Percentiles rank a stretch among this genome's conserved stretches.
Conservation (phyloP, 352 stramenopile species). For the Phytophthora melonis region DNA sequence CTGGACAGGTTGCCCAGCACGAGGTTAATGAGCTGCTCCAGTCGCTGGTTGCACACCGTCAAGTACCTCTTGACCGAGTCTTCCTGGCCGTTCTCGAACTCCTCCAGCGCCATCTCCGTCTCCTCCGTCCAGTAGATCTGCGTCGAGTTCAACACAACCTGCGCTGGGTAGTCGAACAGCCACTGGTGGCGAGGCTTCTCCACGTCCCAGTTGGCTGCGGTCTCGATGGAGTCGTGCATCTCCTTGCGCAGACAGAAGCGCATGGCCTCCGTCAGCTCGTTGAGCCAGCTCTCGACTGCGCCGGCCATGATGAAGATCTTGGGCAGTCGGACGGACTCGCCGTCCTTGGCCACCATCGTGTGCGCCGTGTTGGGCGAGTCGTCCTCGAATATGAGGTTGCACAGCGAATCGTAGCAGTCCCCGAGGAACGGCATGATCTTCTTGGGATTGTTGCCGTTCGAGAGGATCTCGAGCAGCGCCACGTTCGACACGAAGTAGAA, state of each 20-base stretch:
- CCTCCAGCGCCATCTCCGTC: slow-evolving; percentile 92
- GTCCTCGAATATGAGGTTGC: slow-evolving; percentile 84
- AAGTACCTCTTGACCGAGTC: slow-evolving; percentile 89
- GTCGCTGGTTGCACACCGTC: slow-evolving; percentile 77
- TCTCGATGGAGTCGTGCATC: slow-evolving; percentile 91
- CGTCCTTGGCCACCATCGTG: slow-evolving; percentile 89
- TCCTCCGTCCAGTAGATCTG: slow-evolving; percentile 98
- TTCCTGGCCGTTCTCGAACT: slow-evolving; percentile 91
- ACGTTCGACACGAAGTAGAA: slow-evolving; percentile 93
- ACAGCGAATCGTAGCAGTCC: slow-evolving; percentile 98
- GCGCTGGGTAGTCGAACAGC: slow-evolving; percentile 97
- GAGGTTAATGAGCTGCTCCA: slow-evolving; percentile 94
- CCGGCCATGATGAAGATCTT: slow-evolving; percentile 87
- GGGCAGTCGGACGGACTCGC: slow-evolving; percentile 67
- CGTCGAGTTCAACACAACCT: slow-evolving; percentile 89
- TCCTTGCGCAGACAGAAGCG: slow-evolving; percentile 84
- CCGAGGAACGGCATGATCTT: slow-evolving; percentile 98
- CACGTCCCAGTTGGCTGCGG: slow-evolving; percentile 93
- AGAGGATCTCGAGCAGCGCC: slow-evolving; percentile 87
- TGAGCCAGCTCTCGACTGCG: slow-evolving; percentile 89
- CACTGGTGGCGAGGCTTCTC: slow-evolving; percentile 97
- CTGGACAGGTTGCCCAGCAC: slow-evolving; percentile 90
- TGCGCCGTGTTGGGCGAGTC: slow-evolving; percentile 81
- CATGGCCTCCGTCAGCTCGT: slow-evolving; percentile 89
- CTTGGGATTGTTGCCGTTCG: slow-evolving; percentile 95